Evolutionary conservation across 768 basidiomycete genomes (phyloP).

Genomic region (Scleroderma citrinum): DNA sequence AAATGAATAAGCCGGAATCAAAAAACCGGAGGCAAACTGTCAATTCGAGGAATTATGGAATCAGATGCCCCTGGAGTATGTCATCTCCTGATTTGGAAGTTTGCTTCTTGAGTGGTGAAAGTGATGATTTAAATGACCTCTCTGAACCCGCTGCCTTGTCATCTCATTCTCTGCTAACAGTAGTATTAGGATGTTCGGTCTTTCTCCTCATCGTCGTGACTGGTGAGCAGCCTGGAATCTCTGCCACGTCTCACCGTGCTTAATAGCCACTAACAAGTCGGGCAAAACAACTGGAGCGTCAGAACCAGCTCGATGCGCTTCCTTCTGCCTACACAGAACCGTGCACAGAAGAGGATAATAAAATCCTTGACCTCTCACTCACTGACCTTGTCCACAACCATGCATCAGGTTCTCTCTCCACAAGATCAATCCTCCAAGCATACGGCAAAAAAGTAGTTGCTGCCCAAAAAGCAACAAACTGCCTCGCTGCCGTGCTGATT

Average conservation of each 20-base stretch:
- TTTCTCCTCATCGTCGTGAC: constrained; percentile 21
- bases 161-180: no score
- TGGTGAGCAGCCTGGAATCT: constrained; percentile 18
- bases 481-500: constrained; percentile 42
- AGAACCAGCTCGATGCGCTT: constrained; percentile 22
- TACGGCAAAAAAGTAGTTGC: constrained; percentile 37
- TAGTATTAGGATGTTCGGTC: constrained; percentile 26
- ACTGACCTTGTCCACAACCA: constrained; percentile 32
- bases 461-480: constrained; percentile 43
- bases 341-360: constrained; percentile 31
- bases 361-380: constrained; percentile 33
- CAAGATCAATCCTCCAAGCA: constrained; percentile 29
- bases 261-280: constrained; percentile 15
- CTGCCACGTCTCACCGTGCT: not conserved
- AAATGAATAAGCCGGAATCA: no score
- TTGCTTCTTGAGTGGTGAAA: no score
- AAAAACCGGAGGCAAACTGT: no score
- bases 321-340: constrained; percentile 23
- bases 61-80: no score
- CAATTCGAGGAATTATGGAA: no score
- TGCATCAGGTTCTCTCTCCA: constrained; percentile 20
- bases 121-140: no score
- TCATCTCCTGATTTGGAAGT: no score
- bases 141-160: no score
- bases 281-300: constrained; percentile 31